A percentile compares a stretch with the other conserved stretches of the same genome.
Conservation (phyloP, 75 land plant genomes). For the Cunninghamia lanceolata region DNA sequence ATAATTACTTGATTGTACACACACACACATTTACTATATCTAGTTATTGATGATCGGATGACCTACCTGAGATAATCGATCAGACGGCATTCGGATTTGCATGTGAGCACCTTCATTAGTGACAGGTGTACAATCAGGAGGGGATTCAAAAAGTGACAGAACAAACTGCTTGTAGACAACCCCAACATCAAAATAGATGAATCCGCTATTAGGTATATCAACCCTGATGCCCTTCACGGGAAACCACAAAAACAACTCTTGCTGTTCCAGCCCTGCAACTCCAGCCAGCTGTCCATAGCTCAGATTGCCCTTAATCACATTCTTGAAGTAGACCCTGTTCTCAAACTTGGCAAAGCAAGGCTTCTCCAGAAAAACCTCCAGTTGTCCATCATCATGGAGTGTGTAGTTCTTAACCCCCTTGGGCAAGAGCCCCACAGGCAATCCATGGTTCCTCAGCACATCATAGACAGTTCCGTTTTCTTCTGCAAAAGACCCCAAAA, state of each 20-base stretch:
- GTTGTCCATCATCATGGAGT: slow-evolving; percentile 13
- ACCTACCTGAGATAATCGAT: background rate
- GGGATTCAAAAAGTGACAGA: slow-evolving; percentile 23
- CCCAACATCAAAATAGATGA: slow-evolving; percentile 47
- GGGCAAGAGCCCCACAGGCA: slow-evolving; percentile 25
- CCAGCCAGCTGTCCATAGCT: slow-evolving; percentile 21
- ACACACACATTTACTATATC: background rate
- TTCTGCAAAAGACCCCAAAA: background rate
- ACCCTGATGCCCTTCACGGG: slow-evolving; percentile 32
- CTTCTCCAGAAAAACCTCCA: slow-evolving; percentile 16
- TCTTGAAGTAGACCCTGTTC: slow-evolving; percentile 17
- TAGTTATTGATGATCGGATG: background rate
- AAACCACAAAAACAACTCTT: slow-evolving; percentile 36
- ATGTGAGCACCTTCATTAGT: background rate
- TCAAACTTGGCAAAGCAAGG: slow-evolving; percentile 29
- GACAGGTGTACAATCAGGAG: slow-evolving; percentile 33
- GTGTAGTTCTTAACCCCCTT: slow-evolving; percentile 16
- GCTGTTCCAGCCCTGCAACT: slow-evolving; percentile 27
- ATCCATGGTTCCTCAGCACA: slow-evolving; percentile 13
- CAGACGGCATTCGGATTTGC: background rate
- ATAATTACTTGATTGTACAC: too few relatives aligned
- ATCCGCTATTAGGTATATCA: slow-evolving; percentile 26
- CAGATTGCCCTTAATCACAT: slow-evolving; percentile 27
- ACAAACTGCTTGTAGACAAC: slow-evolving; percentile 25
- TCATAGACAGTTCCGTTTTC: slow-evolving; percentile 7